A percentile compares a stretch with the other conserved stretches of the same genome.
Conservation (phyloP, 805 yeast genomes). For the Saccharomycopsis sp. region DNA sequence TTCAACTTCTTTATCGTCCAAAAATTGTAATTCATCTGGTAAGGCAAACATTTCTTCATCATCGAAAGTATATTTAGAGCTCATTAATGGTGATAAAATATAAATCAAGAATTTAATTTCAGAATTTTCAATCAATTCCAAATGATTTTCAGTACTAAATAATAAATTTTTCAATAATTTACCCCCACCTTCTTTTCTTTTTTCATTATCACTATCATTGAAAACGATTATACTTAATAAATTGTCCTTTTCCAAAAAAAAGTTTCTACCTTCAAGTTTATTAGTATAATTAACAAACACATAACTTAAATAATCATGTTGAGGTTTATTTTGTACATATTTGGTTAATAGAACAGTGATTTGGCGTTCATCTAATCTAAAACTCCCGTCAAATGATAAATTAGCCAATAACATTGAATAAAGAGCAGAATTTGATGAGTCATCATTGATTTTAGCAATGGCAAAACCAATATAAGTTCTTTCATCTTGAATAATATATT, state of each 20-base stretch:
- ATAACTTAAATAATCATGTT: slow-evolving; percentile 73
- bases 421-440: slow-evolving; percentile 64
- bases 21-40: slow-evolving; percentile 79
- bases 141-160: slow-evolving; percentile 68
- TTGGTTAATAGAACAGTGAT: slow-evolving; percentile 82
- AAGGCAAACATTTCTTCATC: slow-evolving; percentile 80
- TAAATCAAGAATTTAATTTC: slow-evolving; percentile 71
- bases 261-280: slow-evolving; percentile 59
- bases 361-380: slow-evolving; percentile 33
- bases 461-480: slow-evolving; percentile 40
- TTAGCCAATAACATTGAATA: slow-evolving; percentile 79
- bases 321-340: slow-evolving; percentile 69
- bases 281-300: slow-evolving; percentile 88
- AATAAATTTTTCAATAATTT: slow-evolving; percentile 84
- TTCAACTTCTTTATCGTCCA: slow-evolving; percentile 72
- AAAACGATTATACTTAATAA: slow-evolving; percentile 74
- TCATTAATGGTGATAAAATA: slow-evolving; percentile 69
- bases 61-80: slow-evolving; percentile 59
- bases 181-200: slow-evolving; percentile 86
- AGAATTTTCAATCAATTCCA: slow-evolving; percentile 44
- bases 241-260: slow-evolving; percentile 65
- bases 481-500: slow-evolving; percentile 53
- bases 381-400: slow-evolving; percentile 50
- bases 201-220: slow-evolving; percentile 63
- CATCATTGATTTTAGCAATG: slow-evolving; percentile 38